Evolutionary conservation across 2,329 filamentous ascomycete species (phyloP), one percentile per base, ranked within the genome.

Genomic region (Aureobasidium uvarum): DNA sequence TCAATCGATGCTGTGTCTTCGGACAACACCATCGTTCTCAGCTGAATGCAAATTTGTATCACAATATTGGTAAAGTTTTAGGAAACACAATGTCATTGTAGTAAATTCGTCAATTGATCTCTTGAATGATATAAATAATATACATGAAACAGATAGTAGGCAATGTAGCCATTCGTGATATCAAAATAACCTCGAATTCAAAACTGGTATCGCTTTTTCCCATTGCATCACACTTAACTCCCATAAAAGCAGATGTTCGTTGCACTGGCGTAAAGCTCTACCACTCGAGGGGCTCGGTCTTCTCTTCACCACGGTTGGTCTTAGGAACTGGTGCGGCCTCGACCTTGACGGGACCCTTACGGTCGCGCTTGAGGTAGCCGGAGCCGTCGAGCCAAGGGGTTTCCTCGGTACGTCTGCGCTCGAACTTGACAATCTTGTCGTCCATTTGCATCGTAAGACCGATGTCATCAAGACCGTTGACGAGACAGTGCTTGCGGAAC

Each of bases 391-490:
- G 80, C 94, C 94, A 98, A 2, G 95, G 94, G 25, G 91, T 96
- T 68, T 91, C 85, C 62, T 83, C 78, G 11, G 89, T 89, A 75
- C 92, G 86, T 77, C 88, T 88, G 72, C 81, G 81, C 85, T 98
- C 94, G 73, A 95, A 96, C 67, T 84, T 84, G 66, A 84, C 81
- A 74, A 98, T 97, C 84, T 96, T 92, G 68, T 92, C 89, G 69
- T 95, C 92, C 79, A 91, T 85, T 80, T 96, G 91, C 84, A 97
- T 91, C 6, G 94, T 98, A 69, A 98, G 80, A 41, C 94, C 94
- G 73, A 98, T 98, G 72, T 98, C 95, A 75, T 98, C 94, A 11
- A 98, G 86, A 0, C 94, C 94, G 74, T 98, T 96, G 72, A 96
- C 78, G 59, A 98, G 81, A 78, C 94, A 98, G 80, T 98, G 92